Percentiles rank a stretch among this genome's conserved stretches.
phyloP scores from a whole-genome alignment of 805 yeast genomes.

The Jamesozyma piceae region DNA sequence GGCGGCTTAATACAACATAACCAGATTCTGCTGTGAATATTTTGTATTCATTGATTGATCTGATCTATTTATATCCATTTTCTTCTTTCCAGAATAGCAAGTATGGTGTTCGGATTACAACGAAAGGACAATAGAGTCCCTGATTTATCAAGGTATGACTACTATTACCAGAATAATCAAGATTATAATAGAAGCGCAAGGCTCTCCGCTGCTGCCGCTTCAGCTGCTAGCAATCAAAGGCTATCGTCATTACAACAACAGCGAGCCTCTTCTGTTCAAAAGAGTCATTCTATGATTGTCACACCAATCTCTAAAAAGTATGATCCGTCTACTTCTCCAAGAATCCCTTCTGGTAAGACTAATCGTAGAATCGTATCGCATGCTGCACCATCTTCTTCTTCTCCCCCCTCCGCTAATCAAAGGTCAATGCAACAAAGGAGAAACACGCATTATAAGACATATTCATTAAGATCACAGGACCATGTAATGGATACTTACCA shows the following conservation, averaged over 20 bases:
- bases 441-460: conserved; percentile 9
- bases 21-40: no score
- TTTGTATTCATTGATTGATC: no score
- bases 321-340: background rate
- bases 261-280: background rate
- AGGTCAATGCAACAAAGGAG: background rate
- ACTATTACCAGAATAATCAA: conserved; percentile 22
- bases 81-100: no score
- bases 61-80: no score
- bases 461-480: conserved; percentile 18
- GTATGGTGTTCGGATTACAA: conserved; percentile 20
- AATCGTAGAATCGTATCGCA: background rate
- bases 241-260: background rate
- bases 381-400: background rate
- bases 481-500: background rate
- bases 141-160: conserved; percentile 32
- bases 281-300: conserved; percentile 11
- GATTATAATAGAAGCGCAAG: conserved; percentile 14
- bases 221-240: conserved; percentile 14
- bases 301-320: background rate
- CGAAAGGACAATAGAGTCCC: conserved; percentile 28
- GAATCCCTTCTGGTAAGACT: background rate
- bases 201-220: conserved; percentile 27
- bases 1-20: no score
- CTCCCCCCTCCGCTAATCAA: background rate